Evolutionary conservation across 2,329 filamentous ascomycete species (phyloP).

Genomic region (Sporothrix dimorphospora): DNA sequence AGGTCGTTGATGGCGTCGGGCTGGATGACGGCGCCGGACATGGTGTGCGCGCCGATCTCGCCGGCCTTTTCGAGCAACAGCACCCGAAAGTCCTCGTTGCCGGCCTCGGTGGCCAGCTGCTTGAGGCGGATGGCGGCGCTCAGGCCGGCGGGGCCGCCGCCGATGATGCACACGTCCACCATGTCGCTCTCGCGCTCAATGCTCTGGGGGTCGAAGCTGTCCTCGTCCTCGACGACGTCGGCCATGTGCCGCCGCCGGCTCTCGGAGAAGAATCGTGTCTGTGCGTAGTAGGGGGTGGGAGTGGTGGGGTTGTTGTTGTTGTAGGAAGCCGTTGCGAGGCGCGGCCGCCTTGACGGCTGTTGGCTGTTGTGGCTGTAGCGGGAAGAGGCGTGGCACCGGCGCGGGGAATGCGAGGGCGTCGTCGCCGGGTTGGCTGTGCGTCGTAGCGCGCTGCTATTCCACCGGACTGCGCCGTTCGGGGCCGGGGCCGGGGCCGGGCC

Average conservation of each 20-base stretch:
- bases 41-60: constrained; percentile 90
- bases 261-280: constrained; percentile 34
- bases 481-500: constrained; percentile 9
- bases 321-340: neutral
- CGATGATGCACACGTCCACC: constrained; percentile 96
- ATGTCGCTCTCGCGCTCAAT: constrained; percentile 88
- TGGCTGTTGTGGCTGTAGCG: neutral
- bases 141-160: constrained; percentile 91
- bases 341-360: neutral
- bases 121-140: constrained; percentile 93
- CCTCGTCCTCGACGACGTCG: constrained; percentile 46
- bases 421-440: constrained; percentile 1
- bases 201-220: constrained; percentile 65
- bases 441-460: constrained; percentile 23
- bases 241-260: constrained; percentile 37
- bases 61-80: constrained; percentile 92
- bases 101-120: constrained; percentile 90
- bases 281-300: constrained; percentile 19
- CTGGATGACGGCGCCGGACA: constrained; percentile 94
- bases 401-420: neutral
- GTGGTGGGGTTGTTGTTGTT: neutral
- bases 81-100: constrained; percentile 94
- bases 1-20: constrained; percentile 87
- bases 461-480: constrained; percentile 18
- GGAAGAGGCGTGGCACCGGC: neutral